phyloP scores from a whole-genome alignment of 331 rosid genomes.

The Malus hybrid region DNA sequence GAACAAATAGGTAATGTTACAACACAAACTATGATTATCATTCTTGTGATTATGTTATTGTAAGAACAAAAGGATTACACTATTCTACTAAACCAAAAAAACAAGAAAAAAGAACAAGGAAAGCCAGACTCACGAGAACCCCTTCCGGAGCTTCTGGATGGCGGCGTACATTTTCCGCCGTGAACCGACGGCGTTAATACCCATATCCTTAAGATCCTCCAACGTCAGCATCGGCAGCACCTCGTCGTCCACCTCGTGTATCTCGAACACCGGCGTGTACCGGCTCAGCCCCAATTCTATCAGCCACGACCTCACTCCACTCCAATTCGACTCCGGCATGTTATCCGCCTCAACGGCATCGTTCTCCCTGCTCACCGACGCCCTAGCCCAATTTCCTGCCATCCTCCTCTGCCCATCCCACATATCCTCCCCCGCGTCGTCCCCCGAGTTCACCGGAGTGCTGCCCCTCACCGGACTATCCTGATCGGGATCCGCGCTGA shows the following conservation, averaged over 20 bases:
- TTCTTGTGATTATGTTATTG: neutral
- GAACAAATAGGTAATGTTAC: neutral
- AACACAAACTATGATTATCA: neutral
- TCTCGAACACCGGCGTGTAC: constrained; percentile 65
- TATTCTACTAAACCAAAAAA: neutral
- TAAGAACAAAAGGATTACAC: neutral
- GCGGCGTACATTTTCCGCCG: constrained; percentile 61
- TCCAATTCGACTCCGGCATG: constrained; percentile 36
- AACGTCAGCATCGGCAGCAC: constrained; percentile 65
- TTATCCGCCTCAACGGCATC: constrained; percentile 22
- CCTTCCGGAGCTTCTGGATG: constrained; percentile 58
- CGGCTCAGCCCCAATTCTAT: constrained; percentile 53
- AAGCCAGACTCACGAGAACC: constrained; percentile 30
- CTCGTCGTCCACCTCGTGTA: constrained; percentile 70
- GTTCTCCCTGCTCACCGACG: constrained; percentile 30
- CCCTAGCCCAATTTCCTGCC: constrained; percentile 24
- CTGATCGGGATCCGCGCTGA: constrained; percentile 33
- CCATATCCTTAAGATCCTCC: constrained; percentile 79
- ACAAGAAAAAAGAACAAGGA: neutral
- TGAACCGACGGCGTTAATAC: constrained; percentile 67
- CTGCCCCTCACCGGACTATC: constrained; percentile 27
- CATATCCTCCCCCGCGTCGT: constrained; percentile 25
- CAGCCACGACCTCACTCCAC: constrained; percentile 58
- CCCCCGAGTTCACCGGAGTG: constrained; percentile 36
- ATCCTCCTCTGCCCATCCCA: constrained; percentile 30